A percentile compares a stretch with the other conserved stretches of the same genome.
Evolutionary conservation across 2,329 filamentous ascomycete genomes (phyloP).

Genomic region (Incumbomyces lentus): DNA sequence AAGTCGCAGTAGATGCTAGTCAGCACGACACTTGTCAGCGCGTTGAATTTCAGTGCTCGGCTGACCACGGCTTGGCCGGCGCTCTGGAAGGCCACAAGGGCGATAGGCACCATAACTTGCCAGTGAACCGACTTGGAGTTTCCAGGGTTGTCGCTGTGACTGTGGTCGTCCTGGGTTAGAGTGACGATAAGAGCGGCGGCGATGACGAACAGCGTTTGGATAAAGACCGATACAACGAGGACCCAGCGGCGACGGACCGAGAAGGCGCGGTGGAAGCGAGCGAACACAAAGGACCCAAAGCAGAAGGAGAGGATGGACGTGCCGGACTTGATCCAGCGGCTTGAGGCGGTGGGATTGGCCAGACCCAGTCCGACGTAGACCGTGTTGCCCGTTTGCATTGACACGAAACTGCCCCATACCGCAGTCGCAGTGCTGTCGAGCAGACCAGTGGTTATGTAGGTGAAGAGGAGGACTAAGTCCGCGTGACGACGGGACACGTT

Average conservation of each 20-base stretch:
- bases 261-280: constrained; percentile 54
- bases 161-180: constrained; percentile 25
- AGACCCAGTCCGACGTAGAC: constrained; percentile 68
- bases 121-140: constrained; percentile 33
- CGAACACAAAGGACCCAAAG: constrained; percentile 61
- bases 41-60: constrained; percentile 57
- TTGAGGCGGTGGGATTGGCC: constrained; percentile 43
- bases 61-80: constrained; percentile 70
- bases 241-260: constrained; percentile 56
- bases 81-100: constrained; percentile 63
- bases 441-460: constrained; percentile 67
- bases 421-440: constrained; percentile 66
- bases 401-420: constrained; percentile 71
- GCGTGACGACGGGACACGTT: constrained; percentile 50
- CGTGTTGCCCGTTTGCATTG: constrained; percentile 80
- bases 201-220: constrained; percentile 38
- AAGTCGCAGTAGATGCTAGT: constrained; percentile 76
- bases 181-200: constrained; percentile 35
- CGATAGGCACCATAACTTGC: constrained; percentile 56
- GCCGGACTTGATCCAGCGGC: constrained; percentile 61
- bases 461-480: constrained; percentile 58
- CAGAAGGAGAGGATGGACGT: constrained; percentile 62
- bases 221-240: constrained; percentile 47
- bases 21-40: constrained; percentile 66
- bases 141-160: constrained; percentile 30